phyloP scores from a whole-genome alignment of 495 filamentous ascomycete genomes.

The Trichoderma reesei region DNA sequence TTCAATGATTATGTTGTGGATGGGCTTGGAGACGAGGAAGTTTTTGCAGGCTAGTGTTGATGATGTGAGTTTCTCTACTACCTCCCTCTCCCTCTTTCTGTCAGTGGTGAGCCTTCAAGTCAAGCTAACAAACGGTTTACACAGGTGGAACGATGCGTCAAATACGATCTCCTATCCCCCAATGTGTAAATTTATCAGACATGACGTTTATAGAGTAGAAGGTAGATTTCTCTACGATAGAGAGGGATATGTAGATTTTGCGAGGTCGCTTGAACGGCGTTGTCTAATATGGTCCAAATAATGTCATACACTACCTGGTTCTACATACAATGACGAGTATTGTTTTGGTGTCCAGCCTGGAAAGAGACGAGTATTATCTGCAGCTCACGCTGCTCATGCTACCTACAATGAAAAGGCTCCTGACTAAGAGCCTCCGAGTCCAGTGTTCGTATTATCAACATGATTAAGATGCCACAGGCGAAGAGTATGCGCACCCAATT shows the following conservation, averaged over 20 bases:
- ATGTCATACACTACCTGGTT: not conserved
- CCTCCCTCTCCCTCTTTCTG: not conserved
- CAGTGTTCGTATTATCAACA: too few relatives aligned
- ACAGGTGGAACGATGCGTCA: constrained; percentile 68
- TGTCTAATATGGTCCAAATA: not conserved
- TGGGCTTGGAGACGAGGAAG: constrained; percentile 78
- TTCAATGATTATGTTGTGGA: constrained; percentile 91
- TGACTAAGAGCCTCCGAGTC: too few relatives aligned
- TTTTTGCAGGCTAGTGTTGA: constrained; percentile 83
- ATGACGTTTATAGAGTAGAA: not conserved
- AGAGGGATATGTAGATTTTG: not conserved
- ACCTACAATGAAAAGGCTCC: too few relatives aligned
- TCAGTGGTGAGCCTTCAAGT: not conserved
- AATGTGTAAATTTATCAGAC: constrained; percentile 49
- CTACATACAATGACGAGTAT: too few relatives aligned
- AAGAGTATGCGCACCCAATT: too few relatives aligned
- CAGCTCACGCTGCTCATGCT: too few relatives aligned
- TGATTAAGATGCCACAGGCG: too few relatives aligned
- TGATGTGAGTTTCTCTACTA: constrained; percentile 47
- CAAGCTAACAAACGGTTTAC: constrained; percentile 16
- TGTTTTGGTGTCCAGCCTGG: too few relatives aligned
- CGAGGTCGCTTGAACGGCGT: not conserved
- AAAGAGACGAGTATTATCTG: too few relatives aligned
- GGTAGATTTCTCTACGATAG: not conserved
- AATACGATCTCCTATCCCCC: constrained; percentile 71